phyloP scores from a whole-genome alignment of 2,329 filamentous ascomycete species.

The Xylariomycetidae sp. region DNA sequence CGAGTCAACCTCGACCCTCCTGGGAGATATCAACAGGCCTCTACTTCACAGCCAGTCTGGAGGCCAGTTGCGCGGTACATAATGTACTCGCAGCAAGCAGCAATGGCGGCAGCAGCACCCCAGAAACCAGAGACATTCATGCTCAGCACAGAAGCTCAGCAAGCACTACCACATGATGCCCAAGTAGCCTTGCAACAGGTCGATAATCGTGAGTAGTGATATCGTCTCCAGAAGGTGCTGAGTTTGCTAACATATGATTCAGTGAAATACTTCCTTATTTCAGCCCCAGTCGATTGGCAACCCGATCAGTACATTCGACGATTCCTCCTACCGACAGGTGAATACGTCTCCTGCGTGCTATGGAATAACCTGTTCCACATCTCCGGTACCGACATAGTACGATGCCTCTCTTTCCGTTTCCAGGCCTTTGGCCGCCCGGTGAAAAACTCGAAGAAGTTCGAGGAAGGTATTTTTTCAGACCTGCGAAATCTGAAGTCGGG shows the following conservation, averaged over 20 bases:
- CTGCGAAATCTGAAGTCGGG: constrained; percentile 97
- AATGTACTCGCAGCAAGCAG: constrained; percentile 80
- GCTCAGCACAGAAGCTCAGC: constrained; percentile 94
- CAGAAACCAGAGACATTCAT: constrained; percentile 99
- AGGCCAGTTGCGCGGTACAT: constrained; percentile 21
- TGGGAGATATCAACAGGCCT: too few species aligned
- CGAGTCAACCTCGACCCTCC: too few species aligned
- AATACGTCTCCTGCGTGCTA: constrained; percentile 97
- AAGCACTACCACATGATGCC: constrained; percentile 91
- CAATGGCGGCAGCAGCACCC: constrained; percentile 72
- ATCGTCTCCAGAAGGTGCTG: too few species aligned
- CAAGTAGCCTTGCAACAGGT: constrained; percentile 97
- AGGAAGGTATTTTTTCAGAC: constrained; percentile 99
- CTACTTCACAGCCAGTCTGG: constrained; percentile 9
- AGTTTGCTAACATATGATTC: constrained; percentile 13
- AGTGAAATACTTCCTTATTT: constrained; percentile 99
- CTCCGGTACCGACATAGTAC: constrained; percentile 96
- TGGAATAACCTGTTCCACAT: constrained; percentile 99
- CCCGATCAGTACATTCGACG: constrained; percentile 94
- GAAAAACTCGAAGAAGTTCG: constrained; percentile 99
- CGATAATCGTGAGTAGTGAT: constrained; percentile 84
- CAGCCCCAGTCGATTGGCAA: constrained; percentile 95
- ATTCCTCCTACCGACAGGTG: constrained; percentile 91
- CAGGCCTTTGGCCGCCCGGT: constrained; percentile 97
- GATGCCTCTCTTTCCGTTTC: constrained; percentile 96